Evolutionary conservation across 2,329 filamentous ascomycete species (phyloP), one percentile per base, ranked within the genome.

Genomic region (Nemania serpens): DNA sequence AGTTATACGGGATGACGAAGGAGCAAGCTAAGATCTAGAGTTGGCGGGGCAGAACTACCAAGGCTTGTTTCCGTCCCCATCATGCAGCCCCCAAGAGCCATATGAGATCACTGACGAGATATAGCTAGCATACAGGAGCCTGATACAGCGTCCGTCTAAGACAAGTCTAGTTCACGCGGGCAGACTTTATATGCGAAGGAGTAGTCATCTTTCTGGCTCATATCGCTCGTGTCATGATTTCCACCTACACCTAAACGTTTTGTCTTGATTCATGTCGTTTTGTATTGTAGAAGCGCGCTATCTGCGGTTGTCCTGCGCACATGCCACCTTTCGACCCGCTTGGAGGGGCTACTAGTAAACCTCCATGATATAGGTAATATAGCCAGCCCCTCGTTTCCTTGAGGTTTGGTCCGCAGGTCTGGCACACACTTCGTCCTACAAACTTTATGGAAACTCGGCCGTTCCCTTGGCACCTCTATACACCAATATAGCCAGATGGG

Each of bases 291-390:
- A 33, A 29, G 29, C 18, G 63, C 63, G 63, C 58, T 63, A 61
- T 59, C 55, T 46, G 63, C 63, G 61, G 58, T 51, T 65, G 39
- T 59, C 33, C 60, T 59, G 47, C 60, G 58, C 49, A 29, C 25
- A 50, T 54, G 25, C 47, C 49, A 42, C 42, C 46, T 33, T 47
- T 55, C 25, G 62, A 60, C 60, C 62, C 62, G 62, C 62, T 58
- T 46, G 25, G 17, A 50, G 18, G 47, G 39, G 25, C 25, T 29
- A 7, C 25, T 29, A 29, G 25, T 29, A 29, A 29, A 29, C 25
- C 3, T 29, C 25, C 25, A 29, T 29, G 25, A 29, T 29, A 29
- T 29, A 29, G 7, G 25, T 29, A 29, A 29, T 4, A 29, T 4
- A 29, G n/a, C 34, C 47, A 39, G 37, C 58, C 62, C 58, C 55